A percentile compares a stretch with the other conserved stretches of the same genome.
Conservation (phyloP, 371 early-diverging fungal genomes). For the Zopfochytrium polystomum region DNA sequence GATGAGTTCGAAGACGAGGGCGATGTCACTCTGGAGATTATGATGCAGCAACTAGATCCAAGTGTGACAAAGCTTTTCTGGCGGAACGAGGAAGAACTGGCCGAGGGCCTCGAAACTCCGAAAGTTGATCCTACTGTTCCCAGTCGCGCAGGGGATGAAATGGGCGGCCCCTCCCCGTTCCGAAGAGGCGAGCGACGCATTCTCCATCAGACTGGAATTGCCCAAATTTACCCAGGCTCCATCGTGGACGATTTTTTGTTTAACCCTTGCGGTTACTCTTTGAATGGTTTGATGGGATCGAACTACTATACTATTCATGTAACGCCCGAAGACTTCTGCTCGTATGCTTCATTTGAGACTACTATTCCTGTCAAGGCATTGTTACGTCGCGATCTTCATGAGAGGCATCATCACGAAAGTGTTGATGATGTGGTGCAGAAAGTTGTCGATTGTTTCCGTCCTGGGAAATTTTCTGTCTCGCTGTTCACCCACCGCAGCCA, state of each 20-base stretch:
- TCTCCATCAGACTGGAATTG: constrained; percentile 65
- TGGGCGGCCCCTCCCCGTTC: constrained; percentile 11
- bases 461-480: constrained; percentile 32
- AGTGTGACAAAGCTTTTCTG: constrained; percentile 72
- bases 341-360: constrained; percentile 95
- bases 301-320: constrained; percentile 94
- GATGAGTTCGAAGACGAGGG: constrained; percentile 53
- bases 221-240: constrained; percentile 71
- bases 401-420: constrained; percentile 4
- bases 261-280: constrained; percentile 90
- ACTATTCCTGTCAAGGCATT: constrained; percentile 66
- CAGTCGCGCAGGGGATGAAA: too few species aligned
- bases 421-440: constrained; percentile 21
- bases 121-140: too few species aligned
- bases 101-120: constrained; percentile 23
- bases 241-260: constrained; percentile 81
- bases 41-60: constrained; percentile 85
- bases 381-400: constrained; percentile 17
- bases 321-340: constrained; percentile 95
- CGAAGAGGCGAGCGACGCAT: constrained; percentile 40
- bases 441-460: constrained; percentile 15
- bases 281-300: constrained; percentile 74
- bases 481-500: too few species aligned
- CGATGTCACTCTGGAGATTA: constrained; percentile 83
- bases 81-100: constrained; percentile 38